phyloP scores from a whole-genome alignment of 768 basidiomycete species.

The Suillus cothurnatus region DNA sequence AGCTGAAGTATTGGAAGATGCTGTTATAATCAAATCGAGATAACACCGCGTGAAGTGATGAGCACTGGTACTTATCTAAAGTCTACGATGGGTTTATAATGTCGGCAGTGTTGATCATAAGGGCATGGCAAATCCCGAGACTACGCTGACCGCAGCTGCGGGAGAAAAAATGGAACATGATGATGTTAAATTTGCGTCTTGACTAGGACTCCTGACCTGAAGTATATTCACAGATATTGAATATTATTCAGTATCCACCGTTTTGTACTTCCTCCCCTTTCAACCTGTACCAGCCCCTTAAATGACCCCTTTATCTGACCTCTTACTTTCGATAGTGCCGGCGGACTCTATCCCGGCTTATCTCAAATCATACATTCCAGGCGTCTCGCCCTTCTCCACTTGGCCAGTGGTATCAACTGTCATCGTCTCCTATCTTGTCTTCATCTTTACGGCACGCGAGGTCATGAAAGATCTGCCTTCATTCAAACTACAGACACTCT shows the following conservation, averaged over 20 bases:
- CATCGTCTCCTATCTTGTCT: constrained; percentile 75
- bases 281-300: constrained; percentile 10
- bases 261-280: not conserved
- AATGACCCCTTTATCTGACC: constrained; percentile 75
- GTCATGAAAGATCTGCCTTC: constrained; percentile 78
- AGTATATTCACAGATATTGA: not conserved
- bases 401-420: constrained; percentile 63
- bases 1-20: no score
- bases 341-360: constrained; percentile 55
- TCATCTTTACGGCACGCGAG: constrained; percentile 82
- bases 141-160: no score
- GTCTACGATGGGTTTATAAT: no score
- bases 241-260: not conserved
- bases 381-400: constrained; percentile 82
- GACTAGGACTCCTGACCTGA: not conserved
- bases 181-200: not conserved
- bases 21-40: no score
- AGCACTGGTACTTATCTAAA: no score
- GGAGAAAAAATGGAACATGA: no score
- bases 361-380: constrained; percentile 66
- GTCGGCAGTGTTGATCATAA: no score
- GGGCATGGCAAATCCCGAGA: no score
- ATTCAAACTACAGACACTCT: constrained; percentile 71
- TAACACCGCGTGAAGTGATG: not conserved
- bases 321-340: constrained; percentile 57